A percentile compares a stretch with the other conserved stretches of the same genome.
Conservation (phyloP, 1,284 basidiomycete genomes). For the Anthracocystis walkeri region DNA sequence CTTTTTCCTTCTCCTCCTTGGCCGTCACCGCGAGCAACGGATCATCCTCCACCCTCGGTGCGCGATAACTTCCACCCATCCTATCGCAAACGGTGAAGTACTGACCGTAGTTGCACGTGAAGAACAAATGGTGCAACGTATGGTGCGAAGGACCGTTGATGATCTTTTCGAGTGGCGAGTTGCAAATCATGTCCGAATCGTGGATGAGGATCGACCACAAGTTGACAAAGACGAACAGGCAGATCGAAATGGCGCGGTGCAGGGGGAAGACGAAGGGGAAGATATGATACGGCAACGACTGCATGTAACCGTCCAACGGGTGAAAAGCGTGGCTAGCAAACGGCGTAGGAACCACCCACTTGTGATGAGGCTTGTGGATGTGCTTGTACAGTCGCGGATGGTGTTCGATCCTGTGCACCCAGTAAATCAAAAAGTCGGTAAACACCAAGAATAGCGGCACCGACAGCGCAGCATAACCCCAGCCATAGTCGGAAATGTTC, state of each 20-base stretch:
- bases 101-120: slow-evolving; percentile 93
- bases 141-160: slow-evolving; percentile 99
- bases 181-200: slow-evolving; percentile 99
- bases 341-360: slow-evolving; percentile 97
- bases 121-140: slow-evolving; percentile 94
- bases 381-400: slow-evolving; percentile 88
- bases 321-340: slow-evolving; percentile 98
- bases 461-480: slow-evolving; percentile 63
- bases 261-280: slow-evolving; percentile 93
- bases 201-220: slow-evolving; percentile 76
- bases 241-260: slow-evolving; percentile 72
- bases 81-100: slow-evolving; percentile 98
- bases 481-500: slow-evolving; percentile 74
- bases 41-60: slow-evolving; percentile 84
- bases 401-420: slow-evolving; percentile 92
- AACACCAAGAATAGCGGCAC: slow-evolving; percentile 80
- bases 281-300: slow-evolving; percentile 93
- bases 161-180: slow-evolving; percentile 85
- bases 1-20: slow-evolving; percentile 27
- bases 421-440: slow-evolving; percentile 92
- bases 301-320: slow-evolving; percentile 91
- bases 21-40: slow-evolving; percentile 76
- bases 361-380: slow-evolving; percentile 96
- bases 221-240: slow-evolving; percentile 69
- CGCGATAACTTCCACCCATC: slow-evolving; percentile 84